Base-by-base conservation (phyloP, 2,329 filamentous ascomycete genomes). In the Beauveria medogensis region DNA sequence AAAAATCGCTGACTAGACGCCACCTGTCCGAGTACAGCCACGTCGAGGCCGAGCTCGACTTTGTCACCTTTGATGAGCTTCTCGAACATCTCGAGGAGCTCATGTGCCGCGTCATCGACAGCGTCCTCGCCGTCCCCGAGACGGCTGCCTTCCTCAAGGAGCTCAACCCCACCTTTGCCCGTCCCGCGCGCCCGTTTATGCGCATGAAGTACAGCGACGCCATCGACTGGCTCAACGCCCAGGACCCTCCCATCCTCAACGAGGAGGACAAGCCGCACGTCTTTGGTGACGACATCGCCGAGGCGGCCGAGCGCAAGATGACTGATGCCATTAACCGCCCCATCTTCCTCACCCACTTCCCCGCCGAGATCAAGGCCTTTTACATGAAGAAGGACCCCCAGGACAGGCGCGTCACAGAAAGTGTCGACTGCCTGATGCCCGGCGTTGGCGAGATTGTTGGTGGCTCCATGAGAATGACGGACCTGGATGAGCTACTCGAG, bases 301-400 rank as follows among this genome's bases (percentile, higher is more conserved):
- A 97, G 77, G 94, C 94, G 14, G 94, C 94, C 14, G 94, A 99
- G 82, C 89, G 94, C 69, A 85, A 82, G 72, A 99, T 99, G 94
- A 97, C 93, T 1, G 94, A 99, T 74, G 89, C 88, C 68, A 96
- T 99, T 81, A 94, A 95, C 85, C 80, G 85, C 59, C 94, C 94
- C 64, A 96, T 99, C 75, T 91, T 97, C 80, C 82, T 97, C 47
- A 97, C 93, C 2, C 93, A 97, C 77, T 99, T 99, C 85, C 94
- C 94, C 22, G 87, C 87, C 63, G 91, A 93, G 78, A 96, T 99
- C 82, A 99, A 99, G 82, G 90, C 94, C 1, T 99, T 99, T 75
- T 99, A 99, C 83, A 99, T 99, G 94, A 88, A 92, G 77, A 92
- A 89, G 77, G 94, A 93, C 68, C 80, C 82, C 48, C 76, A 82